Evolutionary conservation across 352 stramenopile species (phyloP).

Genomic region (Albugo laibachii): DNA sequence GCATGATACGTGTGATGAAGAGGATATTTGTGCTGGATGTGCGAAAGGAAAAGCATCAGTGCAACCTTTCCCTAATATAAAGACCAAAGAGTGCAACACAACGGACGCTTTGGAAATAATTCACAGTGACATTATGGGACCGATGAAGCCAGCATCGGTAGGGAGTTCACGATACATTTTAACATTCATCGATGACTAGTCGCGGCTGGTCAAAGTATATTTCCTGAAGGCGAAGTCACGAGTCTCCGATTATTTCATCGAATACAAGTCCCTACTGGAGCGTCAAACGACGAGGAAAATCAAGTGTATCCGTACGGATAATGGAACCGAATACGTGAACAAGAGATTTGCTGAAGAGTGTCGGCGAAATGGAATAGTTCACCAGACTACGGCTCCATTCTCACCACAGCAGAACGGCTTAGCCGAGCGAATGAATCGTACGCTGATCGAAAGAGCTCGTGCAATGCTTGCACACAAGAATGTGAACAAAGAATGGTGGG

Average conservation of each 20-base stretch:
- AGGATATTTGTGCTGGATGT: slow-evolving; percentile 1
- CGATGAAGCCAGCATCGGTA: neutral
- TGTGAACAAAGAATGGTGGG: neutral
- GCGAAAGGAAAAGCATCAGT: slow-evolving; percentile 3
- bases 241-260: slow-evolving; percentile 4
- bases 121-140: slow-evolving; percentile 7
- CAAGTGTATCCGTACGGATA: too few relatives aligned
- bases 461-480: neutral
- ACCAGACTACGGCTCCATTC: too few relatives aligned
- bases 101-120: slow-evolving; percentile 2
- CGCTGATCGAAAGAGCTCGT: neutral
- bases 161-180: slow-evolving; percentile 2
- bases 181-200: slow-evolving; percentile 7
- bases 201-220: neutral
- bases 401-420: too few relatives aligned
- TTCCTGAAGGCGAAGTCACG: slow-evolving; percentile 4
- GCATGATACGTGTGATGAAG: neutral
- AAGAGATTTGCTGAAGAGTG: too few relatives aligned
- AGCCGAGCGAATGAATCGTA: neutral
- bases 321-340: too few relatives aligned
- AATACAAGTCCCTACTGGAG: slow-evolving; percentile 4
- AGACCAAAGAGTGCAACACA: slow-evolving; percentile 1
- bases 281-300: neutral
- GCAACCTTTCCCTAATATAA: neutral
- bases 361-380: too few relatives aligned